phyloP scores from a whole-genome alignment of 139 green algal genomes.

The Coccomyxa sp. region DNA sequence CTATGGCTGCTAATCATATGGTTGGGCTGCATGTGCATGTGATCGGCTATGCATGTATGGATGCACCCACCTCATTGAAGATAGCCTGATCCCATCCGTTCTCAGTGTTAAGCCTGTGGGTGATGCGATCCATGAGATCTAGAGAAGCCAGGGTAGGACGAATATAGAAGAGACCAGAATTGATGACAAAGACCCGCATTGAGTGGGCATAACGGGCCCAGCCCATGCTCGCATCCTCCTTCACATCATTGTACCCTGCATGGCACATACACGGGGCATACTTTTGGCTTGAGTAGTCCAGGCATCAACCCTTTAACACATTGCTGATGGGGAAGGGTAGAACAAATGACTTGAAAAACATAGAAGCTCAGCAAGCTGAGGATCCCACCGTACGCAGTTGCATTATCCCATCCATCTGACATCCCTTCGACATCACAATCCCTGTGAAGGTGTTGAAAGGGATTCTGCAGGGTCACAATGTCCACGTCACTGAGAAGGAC shows the following conservation, averaged over 20 bases:
- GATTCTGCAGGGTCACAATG: slow-evolving; percentile 66
- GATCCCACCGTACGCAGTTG: slow-evolving; percentile 65
- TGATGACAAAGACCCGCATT: slow-evolving; percentile 66
- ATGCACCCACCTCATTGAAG: slow-evolving; percentile 55
- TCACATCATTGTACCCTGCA: slow-evolving; percentile 59
- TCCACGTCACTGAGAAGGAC: slow-evolving; percentile 59
- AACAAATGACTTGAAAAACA: no score
- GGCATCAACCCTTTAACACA: no score
- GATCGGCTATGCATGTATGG: no score
- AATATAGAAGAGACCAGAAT: slow-evolving; percentile 66
- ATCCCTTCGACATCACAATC: slow-evolving; percentile 75
- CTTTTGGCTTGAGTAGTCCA: no score
- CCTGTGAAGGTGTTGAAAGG: slow-evolving; percentile 63
- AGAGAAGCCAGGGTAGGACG: slow-evolving; percentile 39
- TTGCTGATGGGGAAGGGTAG: no score
- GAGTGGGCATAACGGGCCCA: slow-evolving; percentile 74
- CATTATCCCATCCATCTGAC: slow-evolving; percentile 63
- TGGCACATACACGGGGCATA: background rate
- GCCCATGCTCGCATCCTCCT: slow-evolving; percentile 72
- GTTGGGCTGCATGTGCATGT: no score
- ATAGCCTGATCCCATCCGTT: slow-evolving; percentile 62
- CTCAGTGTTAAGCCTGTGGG: slow-evolving; percentile 41
- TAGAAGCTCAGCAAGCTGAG: background rate
- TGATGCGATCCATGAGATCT: slow-evolving; percentile 54
- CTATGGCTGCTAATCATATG: no score